Evolutionary conservation across 129 eudicot species (phyloP).

Genomic region (Cynara cardunculus): DNA sequence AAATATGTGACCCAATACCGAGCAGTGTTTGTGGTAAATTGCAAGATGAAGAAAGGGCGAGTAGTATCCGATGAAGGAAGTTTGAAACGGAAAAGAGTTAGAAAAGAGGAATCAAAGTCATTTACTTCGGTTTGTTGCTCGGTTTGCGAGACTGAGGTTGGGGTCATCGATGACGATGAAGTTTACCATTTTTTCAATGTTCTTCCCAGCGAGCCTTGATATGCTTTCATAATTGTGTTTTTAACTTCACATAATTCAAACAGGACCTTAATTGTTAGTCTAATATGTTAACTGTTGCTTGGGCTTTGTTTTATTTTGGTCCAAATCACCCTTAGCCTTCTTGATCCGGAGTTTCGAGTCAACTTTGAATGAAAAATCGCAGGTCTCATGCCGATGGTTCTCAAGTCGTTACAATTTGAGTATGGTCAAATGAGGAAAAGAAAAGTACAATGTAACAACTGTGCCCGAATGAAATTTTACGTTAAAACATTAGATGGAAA

Average conservation of each 20-base stretch:
- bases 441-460: too few relatives aligned
- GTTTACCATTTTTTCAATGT: conserved; percentile 82
- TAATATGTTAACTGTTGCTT: too few relatives aligned
- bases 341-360: too few relatives aligned
- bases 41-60: conserved; percentile 52
- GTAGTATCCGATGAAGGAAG: conserved; percentile 50
- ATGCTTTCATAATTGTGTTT: neutral
- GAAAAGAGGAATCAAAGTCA: conserved; percentile 28
- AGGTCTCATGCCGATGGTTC: too few relatives aligned
- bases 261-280: neutral
- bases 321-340: too few relatives aligned
- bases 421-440: too few relatives aligned
- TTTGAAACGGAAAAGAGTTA: conserved; percentile 57
- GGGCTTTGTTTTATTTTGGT: neutral
- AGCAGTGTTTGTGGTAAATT: conserved; percentile 83
- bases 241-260: neutral
- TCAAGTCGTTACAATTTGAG: too few relatives aligned
- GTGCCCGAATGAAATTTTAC: too few relatives aligned
- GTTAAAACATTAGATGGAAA: too few relatives aligned
- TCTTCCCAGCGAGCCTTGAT: conserved; percentile 84
- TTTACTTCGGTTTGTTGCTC: conserved; percentile 63
- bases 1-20: conserved; percentile 87
- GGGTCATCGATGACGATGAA: conserved; percentile 84
- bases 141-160: conserved; percentile 83
- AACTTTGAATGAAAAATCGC: too few relatives aligned